Conservation (phyloP, 208 protist genomes). For the Leishmania turanica region DNA sequence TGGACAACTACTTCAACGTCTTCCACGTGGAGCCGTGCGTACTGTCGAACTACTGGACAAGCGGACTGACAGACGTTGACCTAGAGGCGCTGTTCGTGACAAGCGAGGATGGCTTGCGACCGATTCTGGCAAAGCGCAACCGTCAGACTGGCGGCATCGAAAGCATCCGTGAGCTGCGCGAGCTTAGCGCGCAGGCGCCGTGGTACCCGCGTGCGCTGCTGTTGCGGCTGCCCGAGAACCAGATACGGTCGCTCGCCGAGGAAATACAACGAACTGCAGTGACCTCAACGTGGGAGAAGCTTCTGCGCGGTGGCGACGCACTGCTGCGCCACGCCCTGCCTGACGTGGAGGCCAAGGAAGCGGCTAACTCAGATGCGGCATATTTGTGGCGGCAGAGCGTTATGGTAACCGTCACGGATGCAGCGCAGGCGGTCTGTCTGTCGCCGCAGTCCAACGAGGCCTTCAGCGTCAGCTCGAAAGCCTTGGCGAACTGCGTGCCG, state of each 20-base stretch:
- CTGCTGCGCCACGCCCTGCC: slow-evolving; percentile 43
- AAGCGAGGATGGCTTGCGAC: slow-evolving; percentile 52
- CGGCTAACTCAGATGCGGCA: slow-evolving; percentile 15
- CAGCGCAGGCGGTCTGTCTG: slow-evolving; percentile 58
- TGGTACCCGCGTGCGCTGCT: slow-evolving; percentile 57
- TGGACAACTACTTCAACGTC: slow-evolving; percentile 71
- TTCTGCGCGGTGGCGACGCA: slow-evolving; percentile 51
- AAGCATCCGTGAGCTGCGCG: slow-evolving; percentile 67
- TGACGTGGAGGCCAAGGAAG: slow-evolving; percentile 27
- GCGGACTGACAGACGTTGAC: slow-evolving; percentile 57
- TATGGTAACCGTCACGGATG: slow-evolving; percentile 67
- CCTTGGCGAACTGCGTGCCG: slow-evolving; percentile 48
- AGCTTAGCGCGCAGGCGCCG: slow-evolving; percentile 44
- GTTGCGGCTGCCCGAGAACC: slow-evolving; percentile 47
- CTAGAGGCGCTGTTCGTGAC: slow-evolving; percentile 77
- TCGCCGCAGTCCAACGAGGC: slow-evolving; percentile 77
- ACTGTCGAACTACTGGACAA: slow-evolving; percentile 79
- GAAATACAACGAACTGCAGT: slow-evolving; percentile 38
- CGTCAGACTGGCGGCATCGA: slow-evolving; percentile 65
- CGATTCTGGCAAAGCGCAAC: slow-evolving; percentile 72
- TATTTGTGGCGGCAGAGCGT: slow-evolving; percentile 49
- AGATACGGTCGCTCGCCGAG: slow-evolving; percentile 44
- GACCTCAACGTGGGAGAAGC: slow-evolving; percentile 52
- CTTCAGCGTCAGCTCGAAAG: slow-evolving; percentile 50
- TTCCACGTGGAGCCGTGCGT: slow-evolving; percentile 82